These are phyloP conservation scores for Wickerhamiella pararugosa DNA, from an alignment of 1,139 yeast genomes.

Conservation along the genomic window DNA sequence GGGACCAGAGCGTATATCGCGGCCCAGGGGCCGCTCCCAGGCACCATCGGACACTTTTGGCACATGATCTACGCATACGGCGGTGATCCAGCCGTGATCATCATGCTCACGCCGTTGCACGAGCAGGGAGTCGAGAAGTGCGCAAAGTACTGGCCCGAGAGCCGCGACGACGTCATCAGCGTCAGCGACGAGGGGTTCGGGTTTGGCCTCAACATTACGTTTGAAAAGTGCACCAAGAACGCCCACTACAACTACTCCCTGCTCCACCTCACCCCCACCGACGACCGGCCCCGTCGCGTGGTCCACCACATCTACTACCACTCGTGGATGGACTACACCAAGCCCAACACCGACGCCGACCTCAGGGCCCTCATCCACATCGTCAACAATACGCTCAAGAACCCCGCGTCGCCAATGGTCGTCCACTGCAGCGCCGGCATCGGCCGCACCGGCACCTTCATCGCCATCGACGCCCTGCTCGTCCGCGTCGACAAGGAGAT, in stretches of 20 bases:
- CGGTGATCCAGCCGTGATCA: slow-evolving; percentile 38
- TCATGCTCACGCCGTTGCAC: slow-evolving; percentile 74
- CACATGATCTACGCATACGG: slow-evolving; percentile 46
- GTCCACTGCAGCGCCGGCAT: slow-evolving; percentile 82
- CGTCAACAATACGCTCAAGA: slow-evolving; percentile 20
- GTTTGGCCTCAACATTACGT: slow-evolving; percentile 12
- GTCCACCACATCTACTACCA: slow-evolving; percentile 41
- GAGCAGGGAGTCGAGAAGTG: slow-evolving; percentile 56
- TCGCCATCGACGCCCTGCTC: slow-evolving; percentile 37
- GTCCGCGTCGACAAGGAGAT: slow-evolving; percentile 15
- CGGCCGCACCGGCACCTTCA: slow-evolving; percentile 69
- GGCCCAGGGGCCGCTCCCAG: slow-evolving; percentile 55
- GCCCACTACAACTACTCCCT: slow-evolving; percentile 15
- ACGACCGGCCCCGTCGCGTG: slow-evolving; percentile 20
- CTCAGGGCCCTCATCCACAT: slow-evolving; percentile 25
- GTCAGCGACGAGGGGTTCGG: slow-evolving; percentile 5
- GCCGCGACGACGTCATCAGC: slow-evolving; percentile 9
- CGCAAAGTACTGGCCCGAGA: slow-evolving; percentile 47
- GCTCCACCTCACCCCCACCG: slow-evolving; percentile 11
- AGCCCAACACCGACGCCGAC: slow-evolving; percentile 29
- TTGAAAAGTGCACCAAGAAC: slow-evolving; percentile 9
- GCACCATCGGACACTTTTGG: slow-evolving; percentile 68
- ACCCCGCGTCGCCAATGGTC: slow-evolving; percentile 28
- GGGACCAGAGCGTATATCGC: slow-evolving; percentile 31
- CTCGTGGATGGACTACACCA: slow-evolving; percentile 43